Percentiles rank a stretch among this genome's conserved stretches.
Conservation (phyloP, 2,329 filamentous ascomycete genomes). For the Onygenales sp. region DNA sequence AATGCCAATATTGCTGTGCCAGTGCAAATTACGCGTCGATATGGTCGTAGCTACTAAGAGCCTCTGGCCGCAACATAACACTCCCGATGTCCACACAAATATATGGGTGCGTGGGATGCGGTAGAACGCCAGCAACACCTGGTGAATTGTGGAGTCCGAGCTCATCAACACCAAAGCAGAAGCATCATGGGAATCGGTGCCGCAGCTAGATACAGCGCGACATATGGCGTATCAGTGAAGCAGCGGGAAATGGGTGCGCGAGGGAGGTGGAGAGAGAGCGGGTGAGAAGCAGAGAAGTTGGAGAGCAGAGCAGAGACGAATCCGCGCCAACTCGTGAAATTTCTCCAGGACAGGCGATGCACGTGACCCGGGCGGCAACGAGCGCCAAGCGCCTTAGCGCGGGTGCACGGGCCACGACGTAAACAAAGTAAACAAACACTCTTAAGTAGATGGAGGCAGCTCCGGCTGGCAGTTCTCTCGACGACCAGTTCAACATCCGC, state of each 20-base stretch:
- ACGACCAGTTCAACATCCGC: neutral
- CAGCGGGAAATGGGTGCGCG: neutral
- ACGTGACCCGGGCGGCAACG: neutral
- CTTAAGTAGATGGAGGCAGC: neutral
- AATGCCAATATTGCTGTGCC: neutral
- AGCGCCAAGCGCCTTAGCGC: conserved; percentile 1
- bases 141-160: no score
- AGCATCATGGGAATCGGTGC: no score
- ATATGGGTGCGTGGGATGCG: neutral
- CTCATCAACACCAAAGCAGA: no score
- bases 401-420: neutral
- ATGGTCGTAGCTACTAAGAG: neutral
- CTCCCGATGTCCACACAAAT: neutral
- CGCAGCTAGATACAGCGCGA: no score
- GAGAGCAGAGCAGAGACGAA: neutral
- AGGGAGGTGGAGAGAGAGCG: neutral
- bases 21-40: conserved; percentile 1
- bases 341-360: neutral
- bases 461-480: neutral
- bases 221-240: neutral
- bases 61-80: neutral
- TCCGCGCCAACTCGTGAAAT: neutral
- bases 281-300: neutral
- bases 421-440: conserved; percentile 3
- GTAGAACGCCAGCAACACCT: no score